A percentile compares a stretch with the other conserved stretches of the same genome.
Evolutionary conservation across 2,329 filamentous ascomycete species (phyloP).

Genomic region (Xylaria sp.): DNA sequence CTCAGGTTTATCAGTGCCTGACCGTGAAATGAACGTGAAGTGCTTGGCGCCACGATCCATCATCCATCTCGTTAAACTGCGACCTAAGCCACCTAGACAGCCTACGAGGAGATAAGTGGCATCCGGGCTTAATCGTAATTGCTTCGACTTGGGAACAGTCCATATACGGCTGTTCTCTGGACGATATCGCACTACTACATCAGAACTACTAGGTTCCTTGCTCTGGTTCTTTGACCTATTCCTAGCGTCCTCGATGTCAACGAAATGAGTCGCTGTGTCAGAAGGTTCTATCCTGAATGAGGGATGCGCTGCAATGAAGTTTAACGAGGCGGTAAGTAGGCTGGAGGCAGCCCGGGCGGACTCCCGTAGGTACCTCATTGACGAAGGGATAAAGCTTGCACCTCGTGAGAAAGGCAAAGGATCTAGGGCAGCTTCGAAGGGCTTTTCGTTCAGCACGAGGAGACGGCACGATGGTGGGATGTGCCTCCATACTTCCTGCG

Average conservation of each 20-base stretch:
- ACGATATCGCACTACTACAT: slow-evolving; percentile 12
- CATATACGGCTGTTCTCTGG: slow-evolving; percentile 10
- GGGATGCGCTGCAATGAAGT: slow-evolving; percentile 6
- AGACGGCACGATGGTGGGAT: slow-evolving; percentile 19
- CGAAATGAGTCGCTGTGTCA: neutral
- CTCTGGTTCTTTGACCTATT: neutral
- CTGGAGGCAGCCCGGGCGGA: slow-evolving; percentile 6
- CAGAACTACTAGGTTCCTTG: neutral
- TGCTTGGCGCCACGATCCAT: slow-evolving; percentile 40
- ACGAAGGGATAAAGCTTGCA: slow-evolving; percentile 23
- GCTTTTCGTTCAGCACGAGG: slow-evolving; percentile 13
- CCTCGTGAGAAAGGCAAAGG: slow-evolving; percentile 17
- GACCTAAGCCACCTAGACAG: slow-evolving; percentile 45
- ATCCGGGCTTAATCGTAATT: slow-evolving; percentile 17
- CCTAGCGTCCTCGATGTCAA: slow-evolving; percentile 17
- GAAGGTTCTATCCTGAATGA: neutral
- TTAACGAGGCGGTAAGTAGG: slow-evolving; percentile 8
- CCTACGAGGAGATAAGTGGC: slow-evolving; percentile 44
- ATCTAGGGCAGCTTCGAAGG: slow-evolving; percentile 1
- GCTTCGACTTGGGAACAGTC: slow-evolving; percentile 7
- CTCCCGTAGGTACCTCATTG: slow-evolving; percentile 17
- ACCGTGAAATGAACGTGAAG: slow-evolving; percentile 44
- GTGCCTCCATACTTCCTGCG: slow-evolving; percentile 17
- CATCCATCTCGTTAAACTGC: slow-evolving; percentile 44
- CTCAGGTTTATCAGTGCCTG: slow-evolving; percentile 34